A percentile compares a stretch with the other conserved stretches of the same genome.
phyloP scores from a whole-genome alignment of 208 protist species.

The Wallacemonas rigidus region DNA sequence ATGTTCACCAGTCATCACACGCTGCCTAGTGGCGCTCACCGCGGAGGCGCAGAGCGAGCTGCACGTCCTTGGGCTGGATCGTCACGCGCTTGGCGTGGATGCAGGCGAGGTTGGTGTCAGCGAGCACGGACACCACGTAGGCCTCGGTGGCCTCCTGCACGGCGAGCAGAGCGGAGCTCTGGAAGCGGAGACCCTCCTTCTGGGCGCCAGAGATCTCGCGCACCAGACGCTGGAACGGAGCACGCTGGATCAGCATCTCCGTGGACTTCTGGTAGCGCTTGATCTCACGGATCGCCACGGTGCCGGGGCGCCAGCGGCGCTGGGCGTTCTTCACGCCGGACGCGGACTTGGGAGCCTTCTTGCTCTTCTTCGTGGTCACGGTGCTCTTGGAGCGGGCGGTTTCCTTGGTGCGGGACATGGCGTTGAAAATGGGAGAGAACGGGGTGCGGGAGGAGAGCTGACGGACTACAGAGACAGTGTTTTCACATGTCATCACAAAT shows the following conservation, averaged over 20 bases:
- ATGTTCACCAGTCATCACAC: slow-evolving; percentile 8
- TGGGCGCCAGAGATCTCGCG: slow-evolving; percentile 78
- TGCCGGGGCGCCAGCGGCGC: slow-evolving; percentile 95
- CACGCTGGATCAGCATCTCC: slow-evolving; percentile 89
- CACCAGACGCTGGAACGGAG: slow-evolving; percentile 90
- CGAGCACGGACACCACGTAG: slow-evolving; percentile 92
- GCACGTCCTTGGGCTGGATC: slow-evolving; percentile 80
- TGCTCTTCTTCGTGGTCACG: slow-evolving; percentile 96
- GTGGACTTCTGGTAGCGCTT: slow-evolving; percentile 85
- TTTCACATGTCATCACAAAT: too few species aligned
- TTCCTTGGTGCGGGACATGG: slow-evolving; percentile 98
- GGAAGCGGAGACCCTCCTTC: slow-evolving; percentile 87
- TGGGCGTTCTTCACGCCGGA: slow-evolving; percentile 97
- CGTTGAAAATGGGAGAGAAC: not conserved
- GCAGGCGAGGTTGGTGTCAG: slow-evolving; percentile 91
- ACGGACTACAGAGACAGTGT: not conserved
- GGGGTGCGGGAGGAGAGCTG: not conserved
- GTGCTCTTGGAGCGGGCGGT: slow-evolving; percentile 96
- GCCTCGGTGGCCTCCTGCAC: slow-evolving; percentile 92
- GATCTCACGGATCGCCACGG: slow-evolving; percentile 98
- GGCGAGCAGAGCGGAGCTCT: slow-evolving; percentile 78
- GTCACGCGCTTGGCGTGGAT: slow-evolving; percentile 90
- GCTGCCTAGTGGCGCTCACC: slow-evolving; percentile 57
- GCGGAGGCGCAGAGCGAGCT: slow-evolving; percentile 64
- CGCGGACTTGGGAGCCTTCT: slow-evolving; percentile 95